These are phyloP conservation scores for Elsinoe perseae DNA, from an alignment of 2,329 filamentous ascomycete genomes.

Conservation along the genomic window DNA sequence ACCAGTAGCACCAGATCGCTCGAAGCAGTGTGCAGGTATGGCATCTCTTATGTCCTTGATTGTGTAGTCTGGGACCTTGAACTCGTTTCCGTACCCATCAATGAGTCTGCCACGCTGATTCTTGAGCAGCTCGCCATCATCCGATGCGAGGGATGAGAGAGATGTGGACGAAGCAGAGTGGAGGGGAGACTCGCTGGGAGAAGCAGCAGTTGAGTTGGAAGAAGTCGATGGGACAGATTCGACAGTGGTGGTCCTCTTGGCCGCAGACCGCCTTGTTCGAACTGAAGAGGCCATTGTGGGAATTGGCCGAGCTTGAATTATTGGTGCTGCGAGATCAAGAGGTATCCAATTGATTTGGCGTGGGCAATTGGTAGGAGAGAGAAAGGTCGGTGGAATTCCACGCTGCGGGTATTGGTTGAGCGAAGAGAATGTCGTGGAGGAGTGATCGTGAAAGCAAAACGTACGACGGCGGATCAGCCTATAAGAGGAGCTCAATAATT, in stretches of 20 bases:
- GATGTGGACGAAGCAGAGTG: constrained; percentile 77
- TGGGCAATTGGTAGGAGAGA: constrained; percentile 13
- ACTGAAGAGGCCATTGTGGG: constrained; percentile 35
- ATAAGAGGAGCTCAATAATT: neutral
- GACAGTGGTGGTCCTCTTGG: constrained; percentile 41
- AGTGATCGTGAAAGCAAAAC: constrained; percentile 5
- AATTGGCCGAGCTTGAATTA: neutral
- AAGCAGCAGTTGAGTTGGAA: constrained; percentile 46
- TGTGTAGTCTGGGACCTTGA: constrained; percentile 87
- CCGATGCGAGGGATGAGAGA: constrained; percentile 77
- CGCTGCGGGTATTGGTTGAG: neutral
- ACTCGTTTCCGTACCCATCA: constrained; percentile 92
- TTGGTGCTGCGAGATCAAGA: neutral
- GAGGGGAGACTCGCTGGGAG: constrained; percentile 52
- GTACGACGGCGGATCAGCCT: neutral
- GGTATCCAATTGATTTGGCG: neutral
- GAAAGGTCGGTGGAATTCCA: constrained; percentile 8
- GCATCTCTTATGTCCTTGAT: constrained; percentile 97
- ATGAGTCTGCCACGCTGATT: constrained; percentile 59
- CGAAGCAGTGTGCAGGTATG: constrained; percentile 94
- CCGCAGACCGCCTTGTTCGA: constrained; percentile 40
- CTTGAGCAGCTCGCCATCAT: constrained; percentile 46
- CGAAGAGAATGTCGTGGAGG: neutral
- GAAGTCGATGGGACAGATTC: constrained; percentile 47
- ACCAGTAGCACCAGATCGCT: constrained; percentile 70